Base-by-base conservation (phyloP, 1,284 basidiomycete species). In the Polyporus tsugae region DNA sequence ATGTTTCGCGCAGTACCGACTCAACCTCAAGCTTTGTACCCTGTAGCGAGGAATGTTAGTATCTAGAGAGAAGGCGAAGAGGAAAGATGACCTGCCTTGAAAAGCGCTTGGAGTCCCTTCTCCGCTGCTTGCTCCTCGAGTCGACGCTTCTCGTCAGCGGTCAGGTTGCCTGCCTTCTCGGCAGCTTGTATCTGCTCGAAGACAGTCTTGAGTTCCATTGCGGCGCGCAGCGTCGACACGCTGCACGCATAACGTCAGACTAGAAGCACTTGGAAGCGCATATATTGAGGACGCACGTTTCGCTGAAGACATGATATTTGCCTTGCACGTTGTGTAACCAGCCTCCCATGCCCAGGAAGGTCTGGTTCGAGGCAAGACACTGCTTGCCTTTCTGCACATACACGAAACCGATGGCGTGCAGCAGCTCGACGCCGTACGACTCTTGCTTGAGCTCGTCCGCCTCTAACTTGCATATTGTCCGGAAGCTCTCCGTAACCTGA, bases 41-140 rank as follows among this genome's bases (percentile, higher is more conserved):
- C 93, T 95, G 74, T 41, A 42, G 35, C 17, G 35, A 9, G 46
- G 13, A 38, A 6, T 9, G 25, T 68, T 22, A 60, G 22, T 46
- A 44, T 22, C 62, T 53, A 22, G 61, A 55, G 38, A 57, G 29
- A 29, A 29, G 29, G 29, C 29, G 29, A 46, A 25, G 33, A 49
- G 2, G 13, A 6, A 57, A 52, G 33, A 36, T 53, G 66, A 58
- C 80, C 41, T 61, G 92, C 93, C 86, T 97, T 97, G 89, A 97
- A 97, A 35, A 97, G 82, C 0, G 95, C 95, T 74, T 96, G 92
- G 9, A 97, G 78, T n/a, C 93, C 95, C 80, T 99, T 99, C 82
- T 98, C 95, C 0, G 98, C 96, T 1, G 97, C 97, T 77, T 96
- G 93, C 76, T 99, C 97, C 78, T 99, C 98, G 2, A 99, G 84